These are phyloP conservation scores for Syncephalastrum racemosum DNA, from an alignment of 371 early-diverging fungal species.

Conservation along the genomic window DNA sequence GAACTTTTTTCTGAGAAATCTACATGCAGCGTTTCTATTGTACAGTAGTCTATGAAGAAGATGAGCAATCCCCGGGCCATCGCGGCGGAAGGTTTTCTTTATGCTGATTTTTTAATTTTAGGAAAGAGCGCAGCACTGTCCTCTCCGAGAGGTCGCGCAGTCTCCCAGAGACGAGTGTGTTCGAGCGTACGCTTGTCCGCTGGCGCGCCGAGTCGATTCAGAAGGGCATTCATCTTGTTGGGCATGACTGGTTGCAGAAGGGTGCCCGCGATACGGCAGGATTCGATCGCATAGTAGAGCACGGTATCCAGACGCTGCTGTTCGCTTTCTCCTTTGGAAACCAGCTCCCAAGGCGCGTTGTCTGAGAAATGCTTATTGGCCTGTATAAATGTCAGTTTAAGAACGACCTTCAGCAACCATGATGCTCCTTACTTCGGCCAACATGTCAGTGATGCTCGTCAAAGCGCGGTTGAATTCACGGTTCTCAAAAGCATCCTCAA, in stretches of 20 bases:
- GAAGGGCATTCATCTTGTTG: slow-evolving; percentile 58
- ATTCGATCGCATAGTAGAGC: slow-evolving; percentile 75
- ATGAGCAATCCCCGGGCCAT: no score
- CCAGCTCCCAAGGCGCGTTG: slow-evolving; percentile 81
- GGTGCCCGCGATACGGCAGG: slow-evolving; percentile 72
- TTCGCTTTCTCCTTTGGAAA: slow-evolving; percentile 34
- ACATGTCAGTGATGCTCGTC: slow-evolving; percentile 51
- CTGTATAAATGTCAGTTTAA: slow-evolving; percentile 15
- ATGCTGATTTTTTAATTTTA: no score
- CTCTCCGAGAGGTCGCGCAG: no score
- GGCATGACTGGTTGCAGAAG: slow-evolving; percentile 91
- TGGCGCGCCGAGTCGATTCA: slow-evolving; percentile 63
- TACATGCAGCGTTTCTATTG: no score
- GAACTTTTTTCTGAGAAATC: no score
- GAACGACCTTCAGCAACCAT: not conserved
- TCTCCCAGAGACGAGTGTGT: no score
- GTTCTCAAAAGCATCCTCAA: slow-evolving; percentile 38
- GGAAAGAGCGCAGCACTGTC: no score
- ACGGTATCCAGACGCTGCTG: slow-evolving; percentile 54
- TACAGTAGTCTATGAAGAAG: no score
- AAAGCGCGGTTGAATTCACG: slow-evolving; percentile 56
- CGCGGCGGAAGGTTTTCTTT: no score
- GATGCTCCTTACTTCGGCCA: slow-evolving; percentile 48
- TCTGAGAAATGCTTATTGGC: slow-evolving; percentile 77
- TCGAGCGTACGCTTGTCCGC: slow-evolving; percentile 52